These are phyloP conservation scores for Mycena latifolia DNA, from an alignment of 768 basidiomycete species.

Conservation along the genomic window DNA sequence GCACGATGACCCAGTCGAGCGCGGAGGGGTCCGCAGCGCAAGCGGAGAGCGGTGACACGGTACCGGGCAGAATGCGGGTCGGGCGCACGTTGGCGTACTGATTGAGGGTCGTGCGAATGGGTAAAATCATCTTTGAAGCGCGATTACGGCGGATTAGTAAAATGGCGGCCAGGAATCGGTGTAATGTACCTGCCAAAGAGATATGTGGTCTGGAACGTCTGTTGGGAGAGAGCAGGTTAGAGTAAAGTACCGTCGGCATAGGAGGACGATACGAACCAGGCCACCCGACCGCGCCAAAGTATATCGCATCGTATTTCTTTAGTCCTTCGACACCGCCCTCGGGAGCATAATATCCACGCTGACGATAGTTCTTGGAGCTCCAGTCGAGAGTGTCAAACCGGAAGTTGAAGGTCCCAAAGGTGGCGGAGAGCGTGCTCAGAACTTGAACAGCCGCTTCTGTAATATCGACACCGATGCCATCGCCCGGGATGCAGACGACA, in stretches of 20 bases:
- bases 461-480: conserved; percentile 67
- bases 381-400: conserved; percentile 62
- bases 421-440: conserved; percentile 56
- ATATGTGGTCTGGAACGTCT: conserved; percentile 66
- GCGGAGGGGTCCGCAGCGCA: conserved; percentile 50
- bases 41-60: conserved; percentile 59
- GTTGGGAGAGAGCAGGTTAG: neutral
- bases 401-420: conserved; percentile 56
- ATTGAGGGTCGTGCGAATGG: conserved; percentile 65
- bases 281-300: conserved; percentile 59
- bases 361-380: conserved; percentile 60
- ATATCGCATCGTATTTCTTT: conserved; percentile 58
- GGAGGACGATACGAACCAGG: conserved; percentile 29
- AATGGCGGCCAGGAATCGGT: neutral
- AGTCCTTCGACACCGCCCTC: conserved; percentile 53
- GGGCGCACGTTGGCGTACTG: conserved; percentile 66
- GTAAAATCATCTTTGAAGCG: conserved; percentile 44
- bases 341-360: conserved; percentile 62
- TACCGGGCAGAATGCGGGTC: conserved; percentile 61
- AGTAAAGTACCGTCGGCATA: neutral
- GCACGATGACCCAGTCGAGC: conserved; percentile 66
- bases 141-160: neutral
- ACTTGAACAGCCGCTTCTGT: conserved; percentile 62
- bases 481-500: conserved; percentile 64
- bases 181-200: conserved; percentile 59